Evolutionary conservation across 2,329 filamentous ascomycete genomes (phyloP).

Genomic region (Zymoseptoria pseudotritici): DNA sequence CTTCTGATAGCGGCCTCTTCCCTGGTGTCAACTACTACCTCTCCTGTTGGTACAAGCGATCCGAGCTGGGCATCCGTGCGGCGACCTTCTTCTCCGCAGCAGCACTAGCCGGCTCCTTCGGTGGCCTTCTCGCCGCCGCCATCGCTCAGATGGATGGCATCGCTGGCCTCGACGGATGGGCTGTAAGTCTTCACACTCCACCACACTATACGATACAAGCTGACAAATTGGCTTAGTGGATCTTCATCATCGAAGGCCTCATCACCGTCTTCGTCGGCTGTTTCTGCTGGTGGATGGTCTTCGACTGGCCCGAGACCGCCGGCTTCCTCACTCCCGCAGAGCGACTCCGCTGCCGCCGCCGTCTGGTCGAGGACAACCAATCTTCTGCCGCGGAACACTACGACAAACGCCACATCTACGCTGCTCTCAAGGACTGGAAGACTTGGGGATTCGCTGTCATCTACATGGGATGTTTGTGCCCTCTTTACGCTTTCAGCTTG

Average conservation of each 20-base stretch:
- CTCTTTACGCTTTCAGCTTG: constrained; percentile 27
- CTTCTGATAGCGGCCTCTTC: constrained; percentile 36
- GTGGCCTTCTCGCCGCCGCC: constrained; percentile 63
- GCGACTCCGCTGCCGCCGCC: constrained; percentile 18
- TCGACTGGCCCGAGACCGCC: constrained; percentile 54
- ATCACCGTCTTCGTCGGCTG: constrained; percentile 54
- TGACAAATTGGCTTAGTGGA: not conserved
- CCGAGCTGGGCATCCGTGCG: constrained; percentile 58
- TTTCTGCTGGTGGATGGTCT: constrained; percentile 25
- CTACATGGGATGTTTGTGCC: constrained; percentile 53
- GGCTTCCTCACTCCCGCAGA: constrained; percentile 47
- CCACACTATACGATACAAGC: constrained; percentile 20
- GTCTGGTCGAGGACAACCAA: constrained; percentile 22
- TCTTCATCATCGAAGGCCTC: constrained; percentile 51
- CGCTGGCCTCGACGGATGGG: constrained; percentile 39
- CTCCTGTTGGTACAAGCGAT: constrained; percentile 74
- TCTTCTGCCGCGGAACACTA: constrained; percentile 20
- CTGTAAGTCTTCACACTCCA: constrained; percentile 2
- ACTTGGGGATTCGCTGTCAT: constrained; percentile 63
- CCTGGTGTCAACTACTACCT: constrained; percentile 74
- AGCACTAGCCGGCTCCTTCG: constrained; percentile 70
- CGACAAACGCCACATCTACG: constrained; percentile 21
- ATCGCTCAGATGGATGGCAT: constrained; percentile 64
- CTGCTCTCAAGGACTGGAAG: constrained; percentile 67
- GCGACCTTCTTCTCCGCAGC: constrained; percentile 81